phyloP scores from a whole-genome alignment of 2,329 filamentous ascomycete genomes.

The Penicillium sp. region DNA sequence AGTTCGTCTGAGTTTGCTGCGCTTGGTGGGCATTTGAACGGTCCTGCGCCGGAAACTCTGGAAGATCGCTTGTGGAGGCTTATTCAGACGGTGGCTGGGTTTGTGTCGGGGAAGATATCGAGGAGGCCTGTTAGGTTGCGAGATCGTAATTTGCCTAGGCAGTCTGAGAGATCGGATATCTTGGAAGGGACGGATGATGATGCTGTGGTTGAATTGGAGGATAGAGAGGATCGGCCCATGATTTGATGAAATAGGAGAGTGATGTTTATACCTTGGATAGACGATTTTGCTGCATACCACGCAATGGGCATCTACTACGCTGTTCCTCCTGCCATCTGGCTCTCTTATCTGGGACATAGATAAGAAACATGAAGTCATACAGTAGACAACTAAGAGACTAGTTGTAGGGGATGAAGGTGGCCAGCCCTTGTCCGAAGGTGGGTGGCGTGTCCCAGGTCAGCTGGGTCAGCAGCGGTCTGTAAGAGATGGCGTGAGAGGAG shows the following conservation, averaged over 20 bases:
- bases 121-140: conserved; percentile 14
- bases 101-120: conserved; percentile 16
- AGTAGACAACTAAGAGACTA: too few relatives aligned
- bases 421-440: too few relatives aligned
- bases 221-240: conserved; percentile 27
- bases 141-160: conserved; percentile 20
- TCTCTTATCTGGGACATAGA: too few relatives aligned
- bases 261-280: conserved; percentile 4
- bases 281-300: background rate
- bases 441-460: too few relatives aligned
- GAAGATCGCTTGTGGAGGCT: conserved; percentile 40
- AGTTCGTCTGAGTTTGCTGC: conserved; percentile 23
- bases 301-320: background rate
- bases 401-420: too few relatives aligned
- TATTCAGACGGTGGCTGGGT: conserved; percentile 31
- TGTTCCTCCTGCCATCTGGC: too few relatives aligned
- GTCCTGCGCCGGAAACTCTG: conserved; percentile 24
- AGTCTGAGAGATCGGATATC: conserved; percentile 35
- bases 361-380: too few relatives aligned
- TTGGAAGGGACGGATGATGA: conserved; percentile 53
- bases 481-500: too few relatives aligned
- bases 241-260: background rate
- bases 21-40: conserved; percentile 23
- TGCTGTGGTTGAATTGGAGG: conserved; percentile 46
- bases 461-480: too few relatives aligned